Percentiles rank a stretch among this genome's conserved stretches.
phyloP scores from a whole-genome alignment of 331 rosid species.

The Arachis monticola region DNA sequence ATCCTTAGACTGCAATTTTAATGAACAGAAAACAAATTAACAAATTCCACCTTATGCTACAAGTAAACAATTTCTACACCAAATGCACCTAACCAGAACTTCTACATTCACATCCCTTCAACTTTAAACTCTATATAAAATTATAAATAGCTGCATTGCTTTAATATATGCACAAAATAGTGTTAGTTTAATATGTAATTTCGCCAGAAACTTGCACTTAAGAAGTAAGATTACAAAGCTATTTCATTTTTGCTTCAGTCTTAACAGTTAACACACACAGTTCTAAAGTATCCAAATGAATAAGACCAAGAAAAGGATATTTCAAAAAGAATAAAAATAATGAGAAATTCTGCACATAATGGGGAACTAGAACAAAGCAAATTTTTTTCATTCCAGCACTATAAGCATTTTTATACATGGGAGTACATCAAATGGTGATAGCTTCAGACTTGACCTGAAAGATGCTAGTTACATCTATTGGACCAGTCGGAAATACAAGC shows the following conservation, averaged over 20 bases:
- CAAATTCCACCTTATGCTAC: slow-evolving; percentile 24
- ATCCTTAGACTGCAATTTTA: slow-evolving; percentile 70
- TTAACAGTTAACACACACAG: slow-evolving; percentile 11
- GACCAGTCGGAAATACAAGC: no score
- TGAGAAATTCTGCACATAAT: no score
- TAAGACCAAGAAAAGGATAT: no score
- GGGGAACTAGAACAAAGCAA: no score
- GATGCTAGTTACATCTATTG: no score
- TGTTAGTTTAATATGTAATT: not conserved
- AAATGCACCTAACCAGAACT: not conserved
- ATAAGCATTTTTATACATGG: no score
- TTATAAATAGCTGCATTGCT: not conserved
- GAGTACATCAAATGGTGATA: no score
- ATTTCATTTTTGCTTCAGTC: not conserved
- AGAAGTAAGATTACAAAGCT: not conserved
- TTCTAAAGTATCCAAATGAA: slow-evolving; percentile 5
- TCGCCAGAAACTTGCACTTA: not conserved
- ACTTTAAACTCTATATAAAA: slow-evolving; percentile 18
- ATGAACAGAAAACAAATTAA: slow-evolving; percentile 39
- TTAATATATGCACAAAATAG: not conserved
- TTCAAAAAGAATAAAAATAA: no score
- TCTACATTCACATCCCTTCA: slow-evolving; percentile 20
- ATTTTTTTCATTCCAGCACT: no score
- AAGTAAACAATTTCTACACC: slow-evolving; percentile 8
- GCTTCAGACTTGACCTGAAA: no score